Evolutionary conservation across 2,329 filamentous ascomycete species (phyloP).

Genomic region (Alternaria ventricosa): DNA sequence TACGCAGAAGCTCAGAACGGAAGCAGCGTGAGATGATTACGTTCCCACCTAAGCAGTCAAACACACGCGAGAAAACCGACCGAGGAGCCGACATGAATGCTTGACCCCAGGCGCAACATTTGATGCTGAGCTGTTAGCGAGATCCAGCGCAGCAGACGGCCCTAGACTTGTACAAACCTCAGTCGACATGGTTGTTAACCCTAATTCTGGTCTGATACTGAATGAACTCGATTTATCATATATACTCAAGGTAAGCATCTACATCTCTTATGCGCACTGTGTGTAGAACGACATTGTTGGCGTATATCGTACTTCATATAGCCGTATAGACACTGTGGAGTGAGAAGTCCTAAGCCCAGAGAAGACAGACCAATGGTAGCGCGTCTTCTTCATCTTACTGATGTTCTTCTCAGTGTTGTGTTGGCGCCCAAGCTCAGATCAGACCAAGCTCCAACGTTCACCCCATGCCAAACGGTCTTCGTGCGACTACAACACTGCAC

Average conservation of each 20-base stretch:
- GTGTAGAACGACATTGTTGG: background rate
- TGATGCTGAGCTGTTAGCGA: background rate
- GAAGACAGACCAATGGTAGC: background rate
- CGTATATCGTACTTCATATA: background rate
- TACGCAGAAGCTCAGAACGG: background rate
- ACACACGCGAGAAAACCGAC: background rate
- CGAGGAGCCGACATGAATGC: background rate
- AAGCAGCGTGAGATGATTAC: background rate
- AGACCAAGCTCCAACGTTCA: background rate
- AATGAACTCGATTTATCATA: background rate
- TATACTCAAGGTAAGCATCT: background rate
- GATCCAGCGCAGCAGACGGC: background rate
- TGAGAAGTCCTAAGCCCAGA: background rate
- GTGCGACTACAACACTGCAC: too few relatives aligned
- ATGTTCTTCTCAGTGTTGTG: background rate
- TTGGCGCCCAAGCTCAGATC: background rate
- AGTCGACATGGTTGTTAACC: background rate
- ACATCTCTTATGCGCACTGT: background rate
- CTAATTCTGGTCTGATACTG: background rate
- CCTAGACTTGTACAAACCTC: fast-evolving
- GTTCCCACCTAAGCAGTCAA: background rate
- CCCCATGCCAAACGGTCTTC: background rate
- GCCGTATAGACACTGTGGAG: background rate
- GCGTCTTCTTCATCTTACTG: background rate
- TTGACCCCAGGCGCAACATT: too few relatives aligned